Percentiles rank a stretch among this genome's conserved stretches.
These are phyloP conservation scores for Dillenia turbinata DNA, from an alignment of 164 flowering plant genomes.

Conservation along the genomic window DNA sequence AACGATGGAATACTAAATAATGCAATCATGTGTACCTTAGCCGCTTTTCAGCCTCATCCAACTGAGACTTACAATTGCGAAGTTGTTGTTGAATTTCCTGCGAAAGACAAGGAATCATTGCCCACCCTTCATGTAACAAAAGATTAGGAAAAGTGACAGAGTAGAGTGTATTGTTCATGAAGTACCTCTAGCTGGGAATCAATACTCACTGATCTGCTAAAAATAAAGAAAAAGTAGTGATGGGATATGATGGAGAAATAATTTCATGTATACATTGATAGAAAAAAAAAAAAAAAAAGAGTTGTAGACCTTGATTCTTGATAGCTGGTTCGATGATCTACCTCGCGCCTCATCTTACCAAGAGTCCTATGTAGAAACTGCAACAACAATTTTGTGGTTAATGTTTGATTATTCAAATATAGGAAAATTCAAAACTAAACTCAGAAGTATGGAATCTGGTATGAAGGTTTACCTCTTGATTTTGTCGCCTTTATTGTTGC, in stretches of 20 bases:
- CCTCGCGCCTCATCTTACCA: constrained; percentile 25
- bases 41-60: constrained; percentile 31
- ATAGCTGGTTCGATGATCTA: constrained; percentile 3
- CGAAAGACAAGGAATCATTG: not conserved
- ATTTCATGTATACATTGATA: not conserved
- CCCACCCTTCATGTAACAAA: too few species aligned
- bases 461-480: constrained; percentile 36
- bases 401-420: not conserved
- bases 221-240: not conserved
- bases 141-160: too few species aligned
- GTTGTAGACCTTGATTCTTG: constrained; percentile 20
- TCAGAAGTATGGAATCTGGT: not conserved
- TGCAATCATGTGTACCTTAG: constrained; percentile 25
- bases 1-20: too few species aligned
- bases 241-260: not conserved
- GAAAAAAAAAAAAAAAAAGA: not conserved
- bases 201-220: constrained; percentile 19
- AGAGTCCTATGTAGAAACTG: constrained; percentile 34
- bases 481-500: constrained; percentile 26
- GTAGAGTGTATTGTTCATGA: not conserved
- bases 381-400: not conserved
- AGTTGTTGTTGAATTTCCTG: constrained; percentile 39
- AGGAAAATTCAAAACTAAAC: not conserved
- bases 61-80: constrained; percentile 23
- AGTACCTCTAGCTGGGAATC: constrained; percentile 39